Conservation (phyloP, 495 filamentous ascomycete genomes). For the Penicillium soppii region DNA sequence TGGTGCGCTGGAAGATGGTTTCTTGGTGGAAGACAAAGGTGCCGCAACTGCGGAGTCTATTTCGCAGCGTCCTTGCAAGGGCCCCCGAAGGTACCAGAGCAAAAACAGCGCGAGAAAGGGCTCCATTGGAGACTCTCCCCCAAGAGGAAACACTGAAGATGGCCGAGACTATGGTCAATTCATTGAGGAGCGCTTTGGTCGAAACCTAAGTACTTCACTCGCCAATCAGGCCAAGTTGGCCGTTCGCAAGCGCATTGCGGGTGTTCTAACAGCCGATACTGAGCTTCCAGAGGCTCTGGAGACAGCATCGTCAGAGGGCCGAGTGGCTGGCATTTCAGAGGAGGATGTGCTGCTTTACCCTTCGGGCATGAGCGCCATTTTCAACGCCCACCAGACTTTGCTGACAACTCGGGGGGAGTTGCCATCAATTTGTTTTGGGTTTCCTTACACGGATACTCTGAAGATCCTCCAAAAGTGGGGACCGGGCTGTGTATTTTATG, state of each 20-base stretch:
- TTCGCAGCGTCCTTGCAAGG: slow-evolving; percentile 54
- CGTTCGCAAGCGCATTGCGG: slow-evolving; percentile 83
- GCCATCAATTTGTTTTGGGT: slow-evolving; percentile 54
- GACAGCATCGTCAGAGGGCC: slow-evolving; percentile 39
- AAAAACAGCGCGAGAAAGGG: slow-evolving; percentile 22
- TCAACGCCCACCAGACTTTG: slow-evolving; percentile 75
- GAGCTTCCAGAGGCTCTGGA: slow-evolving; percentile 66
- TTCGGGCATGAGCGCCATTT: slow-evolving; percentile 93
- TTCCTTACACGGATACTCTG: slow-evolving; percentile 94
- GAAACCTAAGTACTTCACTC: slow-evolving; percentile 79
- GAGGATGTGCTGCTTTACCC: slow-evolving; percentile 89
- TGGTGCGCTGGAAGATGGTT: slow-evolving; percentile 65
- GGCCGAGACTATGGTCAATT: slow-evolving; percentile 73
- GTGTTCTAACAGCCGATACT: slow-evolving; percentile 71
- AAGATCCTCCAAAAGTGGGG: slow-evolving; percentile 96
- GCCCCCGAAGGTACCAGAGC: slow-evolving; percentile 71
- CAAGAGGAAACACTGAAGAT: slow-evolving; percentile 32
- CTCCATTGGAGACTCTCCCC: slow-evolving; percentile 3
- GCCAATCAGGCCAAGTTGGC: slow-evolving; percentile 81
- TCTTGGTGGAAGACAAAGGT: slow-evolving; percentile 56
- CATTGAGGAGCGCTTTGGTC: slow-evolving; percentile 91
- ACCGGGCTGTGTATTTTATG: slow-evolving; percentile 87
- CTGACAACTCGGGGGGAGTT: slow-evolving; percentile 49
- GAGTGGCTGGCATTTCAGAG: slow-evolving; percentile 72
- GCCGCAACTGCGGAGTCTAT: slow-evolving; percentile 23